Conservation (phyloP, 73 alveolate species). For the Urostyla sp. region DNA sequence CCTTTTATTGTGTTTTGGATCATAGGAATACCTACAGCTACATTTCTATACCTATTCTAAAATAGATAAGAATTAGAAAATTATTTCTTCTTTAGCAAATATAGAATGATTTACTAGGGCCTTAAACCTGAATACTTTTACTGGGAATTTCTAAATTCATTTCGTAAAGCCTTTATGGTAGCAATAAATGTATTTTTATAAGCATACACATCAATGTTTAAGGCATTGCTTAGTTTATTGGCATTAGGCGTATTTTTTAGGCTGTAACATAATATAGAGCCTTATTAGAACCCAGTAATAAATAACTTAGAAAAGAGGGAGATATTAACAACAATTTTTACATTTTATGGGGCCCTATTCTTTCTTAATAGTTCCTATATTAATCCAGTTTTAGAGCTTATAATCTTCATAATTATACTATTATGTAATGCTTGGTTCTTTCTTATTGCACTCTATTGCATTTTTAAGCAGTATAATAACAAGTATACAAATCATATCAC, state of each 20-base stretch:
- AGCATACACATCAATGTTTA: not conserved
- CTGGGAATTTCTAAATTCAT: conserved; percentile 67
- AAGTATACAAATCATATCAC: no score
- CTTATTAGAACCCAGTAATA: not conserved
- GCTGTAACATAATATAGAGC: not conserved
- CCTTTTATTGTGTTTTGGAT: not conserved
- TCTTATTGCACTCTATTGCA: no score
- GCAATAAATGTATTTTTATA: conserved; percentile 6
- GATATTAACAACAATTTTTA: not conserved
- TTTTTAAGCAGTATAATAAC: no score
- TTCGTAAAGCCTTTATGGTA: conserved; percentile 16
- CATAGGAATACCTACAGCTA: not conserved
- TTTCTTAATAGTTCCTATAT: no score
- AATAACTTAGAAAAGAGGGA: not conserved
- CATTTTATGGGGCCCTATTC: conserved; percentile 14
- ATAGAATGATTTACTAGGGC: conserved; percentile 59
- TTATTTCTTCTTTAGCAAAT: not conserved
- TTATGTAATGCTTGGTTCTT: not conserved
- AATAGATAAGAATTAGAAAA: conserved; percentile 5
- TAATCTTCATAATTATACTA: no score
- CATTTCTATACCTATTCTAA: conserved; percentile 5
- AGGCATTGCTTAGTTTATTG: not conserved
- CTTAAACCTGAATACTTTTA: conserved; percentile 44
- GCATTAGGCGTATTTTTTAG: not conserved
- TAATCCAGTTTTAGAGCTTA: no score